Evolutionary conservation across 2,329 filamentous ascomycete genomes (phyloP).

Genomic region (Penicillium polonicum): DNA sequence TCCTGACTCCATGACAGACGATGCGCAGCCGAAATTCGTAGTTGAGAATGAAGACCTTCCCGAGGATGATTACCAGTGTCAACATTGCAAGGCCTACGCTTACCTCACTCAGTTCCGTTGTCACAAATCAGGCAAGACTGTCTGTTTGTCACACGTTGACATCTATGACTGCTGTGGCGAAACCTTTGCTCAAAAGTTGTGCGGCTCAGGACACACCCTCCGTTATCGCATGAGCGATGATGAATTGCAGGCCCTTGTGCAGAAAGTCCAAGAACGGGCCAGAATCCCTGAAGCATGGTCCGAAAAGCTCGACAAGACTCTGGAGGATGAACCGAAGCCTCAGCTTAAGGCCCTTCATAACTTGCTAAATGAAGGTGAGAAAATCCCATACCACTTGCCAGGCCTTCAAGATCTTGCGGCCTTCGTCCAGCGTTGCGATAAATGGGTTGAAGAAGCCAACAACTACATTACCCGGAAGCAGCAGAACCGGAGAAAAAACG

Average conservation of each 20-base stretch:
- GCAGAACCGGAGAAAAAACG: constrained; percentile 93
- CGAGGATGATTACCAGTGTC: constrained; percentile 91
- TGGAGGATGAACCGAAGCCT: constrained; percentile 80
- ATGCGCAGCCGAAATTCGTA: constrained; percentile 62
- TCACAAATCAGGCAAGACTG: constrained; percentile 71
- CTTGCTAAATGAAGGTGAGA: constrained; percentile 88
- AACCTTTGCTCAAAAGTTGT: constrained; percentile 64
- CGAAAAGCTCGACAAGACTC: constrained; percentile 79
- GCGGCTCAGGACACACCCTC: constrained; percentile 69
- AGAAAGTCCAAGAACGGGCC: constrained; percentile 83
- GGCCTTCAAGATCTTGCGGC: constrained; percentile 77
- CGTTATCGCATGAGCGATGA: constrained; percentile 75
- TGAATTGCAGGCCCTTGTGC: constrained; percentile 63
- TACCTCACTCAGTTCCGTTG: constrained; percentile 91
- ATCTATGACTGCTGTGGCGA: constrained; percentile 75
- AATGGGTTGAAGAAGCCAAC: constrained; percentile 96
- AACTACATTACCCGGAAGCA: constrained; percentile 97
- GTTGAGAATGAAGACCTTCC: constrained; percentile 71
- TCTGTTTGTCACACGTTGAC: constrained; percentile 82
- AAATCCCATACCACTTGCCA: constrained; percentile 85
- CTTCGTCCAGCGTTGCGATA: constrained; percentile 94
- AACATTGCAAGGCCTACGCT: constrained; percentile 86
- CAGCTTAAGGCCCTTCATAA: constrained; percentile 81
- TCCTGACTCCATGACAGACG: constrained; percentile 43
- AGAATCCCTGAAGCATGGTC: constrained; percentile 84